Evolutionary conservation across 73 alveolate genomes (phyloP).

Genomic region (Chromera velia): DNA sequence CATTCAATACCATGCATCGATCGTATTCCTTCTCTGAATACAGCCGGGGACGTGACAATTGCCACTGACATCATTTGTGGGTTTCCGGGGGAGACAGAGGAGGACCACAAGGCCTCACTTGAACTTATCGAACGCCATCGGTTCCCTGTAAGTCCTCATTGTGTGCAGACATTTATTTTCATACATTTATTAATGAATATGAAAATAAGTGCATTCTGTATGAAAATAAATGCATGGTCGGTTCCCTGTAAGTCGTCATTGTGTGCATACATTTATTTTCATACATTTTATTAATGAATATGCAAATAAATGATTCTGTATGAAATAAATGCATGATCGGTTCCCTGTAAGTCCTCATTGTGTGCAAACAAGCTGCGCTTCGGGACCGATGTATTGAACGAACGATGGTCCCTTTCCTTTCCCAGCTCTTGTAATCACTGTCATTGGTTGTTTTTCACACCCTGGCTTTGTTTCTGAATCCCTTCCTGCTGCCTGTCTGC

Average conservation of each 20-base stretch:
- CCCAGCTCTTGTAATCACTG: no score
- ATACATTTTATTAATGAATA: neutral
- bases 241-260: constrained; percentile 46
- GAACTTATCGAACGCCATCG: constrained; percentile 63
- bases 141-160: constrained; percentile 46
- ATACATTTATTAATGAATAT: neutral
- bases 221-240: no score
- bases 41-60: constrained; percentile 65
- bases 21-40: no score
- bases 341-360: constrained; percentile 45
- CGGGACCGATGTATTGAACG: no score
- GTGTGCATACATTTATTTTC: neutral
- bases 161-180: neutral
- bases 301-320: no score
- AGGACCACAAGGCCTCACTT: constrained; percentile 66
- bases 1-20: no score
- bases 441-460: neutral
- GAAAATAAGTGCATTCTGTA: no score
- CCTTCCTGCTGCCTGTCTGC: neutral
- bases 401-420: no score
- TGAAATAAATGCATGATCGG: no score
- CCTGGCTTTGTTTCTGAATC: neutral
- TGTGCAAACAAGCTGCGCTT: no score
- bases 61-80: constrained; percentile 93
- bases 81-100: constrained; percentile 80